Base-by-base conservation (phyloP, 345 rosid genomes). In the Dimocarpus longan region DNA sequence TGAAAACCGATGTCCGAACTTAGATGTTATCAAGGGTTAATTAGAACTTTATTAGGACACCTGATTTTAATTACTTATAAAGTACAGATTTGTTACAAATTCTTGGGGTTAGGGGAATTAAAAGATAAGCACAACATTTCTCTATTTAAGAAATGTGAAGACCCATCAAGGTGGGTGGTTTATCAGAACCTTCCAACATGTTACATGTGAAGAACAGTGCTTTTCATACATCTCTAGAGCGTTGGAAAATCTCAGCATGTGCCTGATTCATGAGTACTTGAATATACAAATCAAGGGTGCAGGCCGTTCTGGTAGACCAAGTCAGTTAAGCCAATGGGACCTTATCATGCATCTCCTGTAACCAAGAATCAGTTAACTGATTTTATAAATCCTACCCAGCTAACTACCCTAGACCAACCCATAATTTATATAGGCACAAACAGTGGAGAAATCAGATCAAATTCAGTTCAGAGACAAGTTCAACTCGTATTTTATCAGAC, bases 121-220 rank as follows among this genome's bases (percentile, higher is more conserved):
- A 48, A 32, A 24, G 74, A 28, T 42, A 52, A 28, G 1, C 24
- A 8, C 11, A 48, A 5, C 8, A 40, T 67, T 68, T n/a, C 50
- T 22, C 28, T 8, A 63, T 22, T 74, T 63, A 63, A 74, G 15
- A 74, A 63, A 24, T 63, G 9, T 15, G 52, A 26, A 56, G 18
- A 60, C 37, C 78, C 74, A 71, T 19, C 46, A 78, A 5, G 57
- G 42, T 40, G 28, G 72, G 37, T 73, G 62, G 64, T 71, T 73
- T 65, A 74, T 67, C 56, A 50, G 79, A 82, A 79, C 54, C 73
- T 71, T 42, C 76, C 71, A 40, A 75, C 88, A 79, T 77, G 83
- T 70, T 78, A 71, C 85, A 82, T 74, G 83, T 81, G 79, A 71
- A 73, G 75, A 68, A 75, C 78, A 75, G 70, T 46, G 28, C 42